Conservation (phyloP, 768 basidiomycete genomes). For the Phallus indusiatus region DNA sequence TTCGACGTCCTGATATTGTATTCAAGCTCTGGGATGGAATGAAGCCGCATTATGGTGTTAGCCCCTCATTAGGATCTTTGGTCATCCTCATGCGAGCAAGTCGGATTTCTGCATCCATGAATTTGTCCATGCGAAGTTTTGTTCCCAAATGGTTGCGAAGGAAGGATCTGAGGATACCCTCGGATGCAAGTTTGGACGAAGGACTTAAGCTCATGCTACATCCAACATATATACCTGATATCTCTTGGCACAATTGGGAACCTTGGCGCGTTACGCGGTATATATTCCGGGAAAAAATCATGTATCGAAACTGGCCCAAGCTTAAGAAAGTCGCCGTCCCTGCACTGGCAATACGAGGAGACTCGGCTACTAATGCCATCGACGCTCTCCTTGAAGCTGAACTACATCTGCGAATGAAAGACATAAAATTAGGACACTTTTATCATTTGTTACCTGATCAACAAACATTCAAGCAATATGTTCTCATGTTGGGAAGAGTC, state of each 20-base stretch:
- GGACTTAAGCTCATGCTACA: slow-evolving; percentile 21
- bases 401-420: slow-evolving; percentile 6
- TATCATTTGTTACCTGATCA: slow-evolving; percentile 41
- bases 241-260: slow-evolving; percentile 32
- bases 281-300: slow-evolving; percentile 41
- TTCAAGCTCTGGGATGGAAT: slow-evolving; percentile 66
- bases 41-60: slow-evolving; percentile 43
- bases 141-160: slow-evolving; percentile 31
- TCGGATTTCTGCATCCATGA: slow-evolving; percentile 39
- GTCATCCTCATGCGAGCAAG: slow-evolving; percentile 53
- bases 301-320: slow-evolving; percentile 49
- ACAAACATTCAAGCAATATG: slow-evolving; percentile 44
- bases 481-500: slow-evolving; percentile 49
- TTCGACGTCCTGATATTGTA: slow-evolving; percentile 48
- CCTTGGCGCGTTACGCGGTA: slow-evolving; percentile 40
- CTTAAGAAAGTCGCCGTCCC: slow-evolving; percentile 28
- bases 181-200: slow-evolving; percentile 3
- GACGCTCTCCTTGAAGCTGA: not conserved
- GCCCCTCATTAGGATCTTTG: slow-evolving; percentile 48
- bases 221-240: slow-evolving; percentile 16
- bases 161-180: slow-evolving; percentile 21
- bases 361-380: slow-evolving; percentile 8
- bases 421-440: slow-evolving; percentile 15
- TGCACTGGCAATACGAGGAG: slow-evolving; percentile 25
- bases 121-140: slow-evolving; percentile 42